Percentiles rank a stretch among this genome's conserved stretches.
Evolutionary conservation across 495 filamentous ascomycete species (phyloP).

Genomic region (Aspergillus sclerotioniger): DNA sequence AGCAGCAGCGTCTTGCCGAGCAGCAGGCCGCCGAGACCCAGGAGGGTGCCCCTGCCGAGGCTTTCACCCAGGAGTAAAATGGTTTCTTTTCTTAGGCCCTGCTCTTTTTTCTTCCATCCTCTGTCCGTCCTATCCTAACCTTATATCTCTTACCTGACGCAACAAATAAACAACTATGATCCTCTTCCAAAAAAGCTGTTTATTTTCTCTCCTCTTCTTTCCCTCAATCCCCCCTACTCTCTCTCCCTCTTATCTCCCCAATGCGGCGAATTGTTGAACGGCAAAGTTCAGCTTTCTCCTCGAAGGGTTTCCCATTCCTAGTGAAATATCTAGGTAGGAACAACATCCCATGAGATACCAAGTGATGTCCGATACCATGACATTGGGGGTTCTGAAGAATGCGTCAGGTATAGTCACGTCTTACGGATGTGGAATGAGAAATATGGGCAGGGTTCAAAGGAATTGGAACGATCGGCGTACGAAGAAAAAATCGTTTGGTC

Average conservation of each 20-base stretch:
- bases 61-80: slow-evolving; percentile 47
- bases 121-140: slow-evolving; percentile 35
- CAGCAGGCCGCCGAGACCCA: slow-evolving; percentile 53
- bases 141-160: slow-evolving; percentile 35
- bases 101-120: slow-evolving; percentile 33
- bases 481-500: background rate
- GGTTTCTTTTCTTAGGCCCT: slow-evolving; percentile 19
- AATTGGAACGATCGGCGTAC: background rate
- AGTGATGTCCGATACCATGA: background rate
- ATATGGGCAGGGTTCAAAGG: background rate
- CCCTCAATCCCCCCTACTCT: background rate
- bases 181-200: slow-evolving; percentile 29
- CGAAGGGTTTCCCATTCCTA: background rate
- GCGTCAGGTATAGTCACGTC: background rate
- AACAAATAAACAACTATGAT: slow-evolving; percentile 42
- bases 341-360: background rate
- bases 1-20: slow-evolving; percentile 65
- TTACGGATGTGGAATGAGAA: background rate
- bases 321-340: background rate
- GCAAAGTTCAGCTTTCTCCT: too few species aligned
- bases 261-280: too few species aligned
- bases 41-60: slow-evolving; percentile 44
- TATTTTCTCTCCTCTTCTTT: background rate
- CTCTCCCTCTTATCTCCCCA: too few species aligned
- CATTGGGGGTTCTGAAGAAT: too few species aligned